Evolutionary conservation across 2,329 filamentous ascomycete genomes (phyloP).

Genomic region (Exophiala lecanii-corni): DNA sequence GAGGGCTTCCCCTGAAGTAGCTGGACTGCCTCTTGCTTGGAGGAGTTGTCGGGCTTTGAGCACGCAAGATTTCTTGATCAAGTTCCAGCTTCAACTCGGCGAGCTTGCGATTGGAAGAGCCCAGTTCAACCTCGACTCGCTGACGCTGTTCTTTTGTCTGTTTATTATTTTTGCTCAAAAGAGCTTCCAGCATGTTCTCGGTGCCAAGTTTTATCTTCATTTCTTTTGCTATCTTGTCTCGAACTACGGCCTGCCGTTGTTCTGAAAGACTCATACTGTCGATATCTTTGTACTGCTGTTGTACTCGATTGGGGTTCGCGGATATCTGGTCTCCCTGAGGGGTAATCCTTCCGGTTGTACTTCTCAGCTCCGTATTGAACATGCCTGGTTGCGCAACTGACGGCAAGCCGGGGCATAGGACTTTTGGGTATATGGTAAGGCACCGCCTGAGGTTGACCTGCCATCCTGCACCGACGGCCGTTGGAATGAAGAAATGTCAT

Average conservation of each 20-base stretch:
- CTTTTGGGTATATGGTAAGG: slow-evolving; percentile 62
- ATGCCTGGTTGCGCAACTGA: slow-evolving; percentile 66
- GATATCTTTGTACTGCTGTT: slow-evolving; percentile 49
- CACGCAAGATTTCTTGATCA: slow-evolving; percentile 56
- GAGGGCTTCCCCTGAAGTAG: slow-evolving; percentile 53
- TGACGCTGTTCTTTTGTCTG: slow-evolving; percentile 82
- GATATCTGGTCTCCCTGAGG: slow-evolving; percentile 29
- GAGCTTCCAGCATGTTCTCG: slow-evolving; percentile 92
- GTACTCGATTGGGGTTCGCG: slow-evolving; percentile 12
- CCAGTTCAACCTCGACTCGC: slow-evolving; percentile 81
- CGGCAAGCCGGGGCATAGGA: slow-evolving; percentile 52
- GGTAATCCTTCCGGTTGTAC: slow-evolving; percentile 58
- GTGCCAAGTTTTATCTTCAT: slow-evolving; percentile 97
- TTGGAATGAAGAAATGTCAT: slow-evolving; percentile 35
- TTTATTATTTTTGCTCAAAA: slow-evolving; percentile 92
- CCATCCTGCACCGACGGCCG: slow-evolving; percentile 43
- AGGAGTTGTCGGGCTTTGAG: slow-evolving; percentile 50
- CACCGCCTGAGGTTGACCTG: slow-evolving; percentile 53
- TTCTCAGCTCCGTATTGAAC: slow-evolving; percentile 83
- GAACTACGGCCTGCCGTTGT: slow-evolving; percentile 68
- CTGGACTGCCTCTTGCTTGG: slow-evolving; percentile 49
- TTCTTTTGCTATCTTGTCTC: slow-evolving; percentile 86
- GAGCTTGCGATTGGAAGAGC: slow-evolving; percentile 72
- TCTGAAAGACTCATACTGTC: slow-evolving; percentile 60
- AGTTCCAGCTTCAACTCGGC: slow-evolving; percentile 56